Evolutionary conservation across 768 basidiomycete species (phyloP), one percentile per base, ranked within the genome.

Genomic region (Dioszegia crocea): DNA sequence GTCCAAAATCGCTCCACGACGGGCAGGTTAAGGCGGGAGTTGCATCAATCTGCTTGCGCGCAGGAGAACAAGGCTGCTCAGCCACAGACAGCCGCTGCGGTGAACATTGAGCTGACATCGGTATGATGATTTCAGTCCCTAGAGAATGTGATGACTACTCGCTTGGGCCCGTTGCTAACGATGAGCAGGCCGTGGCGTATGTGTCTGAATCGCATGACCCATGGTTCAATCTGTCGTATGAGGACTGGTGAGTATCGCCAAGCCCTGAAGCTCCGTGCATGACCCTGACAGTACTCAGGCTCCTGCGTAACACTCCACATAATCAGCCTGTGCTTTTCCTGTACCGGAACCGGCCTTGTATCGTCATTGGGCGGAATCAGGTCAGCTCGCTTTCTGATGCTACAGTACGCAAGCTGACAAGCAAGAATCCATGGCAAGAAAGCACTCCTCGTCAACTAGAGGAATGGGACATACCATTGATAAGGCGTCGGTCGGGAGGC

Each of bases 371-470:
- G 0, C 81, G 94, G 52, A 93, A 97, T 74, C 96, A 82, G 62
- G 81, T 81, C 21, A 26, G 78, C n/a, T 29, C 51, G 17, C 40
- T 21, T 16, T 19, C 36, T 10, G 29, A 9, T 14, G 11, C 21
- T 50, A 4, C 27, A 50, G 56, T 3, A 43, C 26, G 23, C 4
- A 47, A 8, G 53, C 49, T 58, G 38, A 58, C 23, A n/a, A 11
- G 0, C 11, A 44, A 99, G 80, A 97, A 96, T 66, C 94, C 93
- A 16, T 98, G 94, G 94, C 96, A 91, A 74, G 94, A 99, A 71
- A 85, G 92, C 65, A 93, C 94, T 67, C 82, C 93, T 48, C 61
- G 72, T 5, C 81, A 83, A 1, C 80, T 91, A 5, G 76, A 78
- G 11, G 75, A 41, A 75, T 80, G 61, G 1, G 80, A 79, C 3